Percentiles rank a stretch among this genome's conserved stretches.
Conservation (phyloP, 2,329 filamentous ascomycete genomes). For the Gyromitra esculenta region DNA sequence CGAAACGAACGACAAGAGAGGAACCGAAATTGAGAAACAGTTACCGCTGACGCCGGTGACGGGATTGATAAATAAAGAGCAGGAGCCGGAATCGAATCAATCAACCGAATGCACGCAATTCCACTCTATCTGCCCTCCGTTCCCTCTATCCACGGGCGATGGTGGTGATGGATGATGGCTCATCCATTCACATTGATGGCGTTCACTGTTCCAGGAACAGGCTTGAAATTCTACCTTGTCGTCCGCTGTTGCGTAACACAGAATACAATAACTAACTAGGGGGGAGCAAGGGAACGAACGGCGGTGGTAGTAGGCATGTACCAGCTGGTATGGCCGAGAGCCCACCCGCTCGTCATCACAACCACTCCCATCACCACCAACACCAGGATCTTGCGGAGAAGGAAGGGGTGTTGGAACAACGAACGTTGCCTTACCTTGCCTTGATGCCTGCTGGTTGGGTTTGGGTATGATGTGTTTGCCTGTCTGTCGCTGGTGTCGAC, state of each 20-base stretch:
- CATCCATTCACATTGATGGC: slow-evolving; percentile 36
- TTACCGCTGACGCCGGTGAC: slow-evolving; percentile 30
- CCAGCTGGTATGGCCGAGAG: slow-evolving; percentile 34
- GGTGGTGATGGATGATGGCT: slow-evolving; percentile 36
- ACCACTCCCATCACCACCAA: slow-evolving; percentile 1
- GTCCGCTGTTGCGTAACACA: slow-evolving; percentile 31
- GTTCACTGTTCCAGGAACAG: slow-evolving; percentile 42
- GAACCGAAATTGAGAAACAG: slow-evolving; percentile 29
- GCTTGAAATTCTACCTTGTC: slow-evolving; percentile 34
- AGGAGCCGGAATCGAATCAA: slow-evolving; percentile 46
- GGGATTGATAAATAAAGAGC: slow-evolving; percentile 38
- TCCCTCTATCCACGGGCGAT: slow-evolving; percentile 9
- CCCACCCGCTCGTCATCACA: slow-evolving; percentile 34
- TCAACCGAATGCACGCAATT: slow-evolving; percentile 51
- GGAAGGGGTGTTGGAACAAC: slow-evolving; percentile 42
- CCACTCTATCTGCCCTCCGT: slow-evolving; percentile 27
- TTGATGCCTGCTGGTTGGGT: slow-evolving; percentile 42
- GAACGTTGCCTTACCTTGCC: slow-evolving; percentile 42
- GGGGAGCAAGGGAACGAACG: slow-evolving; percentile 31
- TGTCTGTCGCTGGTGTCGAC: slow-evolving; percentile 41
- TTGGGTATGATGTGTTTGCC: slow-evolving; percentile 48
- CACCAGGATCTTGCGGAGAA: background rate
- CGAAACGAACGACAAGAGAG: slow-evolving; percentile 15
- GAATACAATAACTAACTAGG: background rate
- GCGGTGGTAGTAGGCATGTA: slow-evolving; percentile 19